Evolutionary conservation across 805 yeast genomes (phyloP).

Genomic region (Candida yuanshanica): DNA sequence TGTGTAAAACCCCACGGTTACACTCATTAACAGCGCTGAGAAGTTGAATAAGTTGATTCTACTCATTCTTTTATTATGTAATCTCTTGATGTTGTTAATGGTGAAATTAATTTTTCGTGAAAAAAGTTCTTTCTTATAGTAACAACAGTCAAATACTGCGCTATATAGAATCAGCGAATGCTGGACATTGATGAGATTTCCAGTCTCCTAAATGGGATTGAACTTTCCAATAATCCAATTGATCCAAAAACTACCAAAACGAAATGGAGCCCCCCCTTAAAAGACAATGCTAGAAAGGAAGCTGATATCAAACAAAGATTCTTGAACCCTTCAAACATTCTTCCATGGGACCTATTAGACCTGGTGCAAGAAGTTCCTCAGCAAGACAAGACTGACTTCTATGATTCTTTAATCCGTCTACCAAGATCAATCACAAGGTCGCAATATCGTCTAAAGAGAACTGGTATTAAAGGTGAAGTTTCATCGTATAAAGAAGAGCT

Average conservation of each 20-base stretch:
- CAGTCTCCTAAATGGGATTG: background rate
- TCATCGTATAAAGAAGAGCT: conserved; percentile 56
- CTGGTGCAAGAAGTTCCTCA: conserved; percentile 55
- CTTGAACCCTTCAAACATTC: conserved; percentile 54
- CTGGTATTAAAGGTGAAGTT: conserved; percentile 73
- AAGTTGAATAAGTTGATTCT: conserved; percentile 24
- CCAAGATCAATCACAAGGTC: conserved; percentile 66
- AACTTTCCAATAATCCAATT: background rate
- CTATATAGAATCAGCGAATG: too few relatives aligned
- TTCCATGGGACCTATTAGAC: conserved; percentile 70
- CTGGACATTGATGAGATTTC: background rate
- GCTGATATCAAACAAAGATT: conserved; percentile 33
- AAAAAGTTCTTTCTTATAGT: too few relatives aligned
- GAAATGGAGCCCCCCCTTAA: background rate
- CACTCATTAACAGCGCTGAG: conserved; percentile 20
- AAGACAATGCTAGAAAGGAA: conserved; percentile 3
- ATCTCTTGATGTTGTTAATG: too few relatives aligned
- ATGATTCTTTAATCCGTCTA: conserved; percentile 36
- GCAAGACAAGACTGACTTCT: conserved; percentile 20
- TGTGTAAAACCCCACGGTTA: conserved; percentile 39
- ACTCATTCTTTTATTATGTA: conserved; percentile 17
- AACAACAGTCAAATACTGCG: too few relatives aligned
- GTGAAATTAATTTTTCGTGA: too few relatives aligned
- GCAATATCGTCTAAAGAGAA: conserved; percentile 58
- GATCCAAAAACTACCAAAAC: background rate